Percentiles rank a stretch among this genome's conserved stretches.
phyloP scores from a whole-genome alignment of 2,329 filamentous ascomycete species.

The Cladosporium sp. region DNA sequence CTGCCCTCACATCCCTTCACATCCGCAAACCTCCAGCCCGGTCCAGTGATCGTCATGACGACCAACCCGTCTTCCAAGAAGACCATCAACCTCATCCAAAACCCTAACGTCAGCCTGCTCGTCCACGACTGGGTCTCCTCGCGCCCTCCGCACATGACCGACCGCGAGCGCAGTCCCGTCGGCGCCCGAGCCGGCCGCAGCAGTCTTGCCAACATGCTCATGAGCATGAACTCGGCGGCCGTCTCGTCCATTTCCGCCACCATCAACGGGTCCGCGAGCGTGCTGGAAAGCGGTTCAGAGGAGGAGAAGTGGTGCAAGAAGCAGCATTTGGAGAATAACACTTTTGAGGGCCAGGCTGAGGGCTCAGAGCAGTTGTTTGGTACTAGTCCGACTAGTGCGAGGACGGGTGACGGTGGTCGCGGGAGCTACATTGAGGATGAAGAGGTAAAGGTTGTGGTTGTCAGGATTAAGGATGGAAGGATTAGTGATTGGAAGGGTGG shows the following conservation, averaged over 20 bases:
- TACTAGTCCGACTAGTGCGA: slow-evolving; percentile 20
- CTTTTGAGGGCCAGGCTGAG: slow-evolving; percentile 35
- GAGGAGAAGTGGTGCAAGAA: slow-evolving; percentile 82
- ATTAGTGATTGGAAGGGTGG: slow-evolving; percentile 96
- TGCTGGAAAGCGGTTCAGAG: slow-evolving; percentile 68
- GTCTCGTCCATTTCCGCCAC: slow-evolving; percentile 87
- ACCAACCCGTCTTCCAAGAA: slow-evolving; percentile 76
- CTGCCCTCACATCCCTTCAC: slow-evolving; percentile 52
- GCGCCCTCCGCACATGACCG: slow-evolving; percentile 63
- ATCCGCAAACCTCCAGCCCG: slow-evolving; percentile 18
- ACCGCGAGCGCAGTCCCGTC: slow-evolving; percentile 57
- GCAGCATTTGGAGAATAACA: slow-evolving; percentile 87
- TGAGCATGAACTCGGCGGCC: slow-evolving; percentile 87
- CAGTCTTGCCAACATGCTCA: slow-evolving; percentile 74
- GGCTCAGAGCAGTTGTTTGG: slow-evolving; percentile 19
- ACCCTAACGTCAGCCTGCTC: slow-evolving; percentile 86
- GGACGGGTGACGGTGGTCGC: slow-evolving; percentile 44
- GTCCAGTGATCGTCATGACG: slow-evolving; percentile 78
- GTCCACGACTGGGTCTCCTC: slow-evolving; percentile 98
- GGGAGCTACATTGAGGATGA: slow-evolving; percentile 73
- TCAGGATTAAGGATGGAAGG: slow-evolving; percentile 76
- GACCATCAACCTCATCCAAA: slow-evolving; percentile 74
- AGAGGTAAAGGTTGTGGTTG: slow-evolving; percentile 82
- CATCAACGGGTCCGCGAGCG: slow-evolving; percentile 79
- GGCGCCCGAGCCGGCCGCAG: slow-evolving; percentile 54